Evolutionary conservation across 371 early-diverging fungal species (phyloP), one percentile per base, ranked within the genome.

Genomic region (Syncephalastrum sp.): DNA sequence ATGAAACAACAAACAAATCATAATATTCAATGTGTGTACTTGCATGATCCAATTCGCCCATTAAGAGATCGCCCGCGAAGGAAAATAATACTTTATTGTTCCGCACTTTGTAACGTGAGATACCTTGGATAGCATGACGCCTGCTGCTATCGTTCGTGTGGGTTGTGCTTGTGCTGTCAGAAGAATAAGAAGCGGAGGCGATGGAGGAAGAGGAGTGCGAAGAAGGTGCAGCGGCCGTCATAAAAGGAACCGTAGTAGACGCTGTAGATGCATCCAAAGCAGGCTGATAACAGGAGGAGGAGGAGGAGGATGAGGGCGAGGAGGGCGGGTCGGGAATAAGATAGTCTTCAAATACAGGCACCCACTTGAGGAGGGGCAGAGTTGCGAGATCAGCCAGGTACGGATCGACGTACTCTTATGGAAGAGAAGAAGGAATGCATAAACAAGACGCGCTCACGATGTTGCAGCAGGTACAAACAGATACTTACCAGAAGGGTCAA

Each of bases 261-360:
- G 38, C 10, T 0, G 10, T 33, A 12, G 6, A 8, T 2, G 38
- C 8, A 33, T 44, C 27, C 15, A 12, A 25, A 19, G 58, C 23
- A 14, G 43, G 42, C 10, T 58, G 53, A 7, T 13, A 33, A 12
- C 38, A 33, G 8, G 38, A 33, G 38, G 12, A 33, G 10, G 33
- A 33, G 33, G 38, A 33, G 10, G 15, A 19, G 19, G 58, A 38
- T 6, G 43, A 33, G 8, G 38, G 10, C 5, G 38, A 3, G 38
- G 38, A 33, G 38, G 12, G 29, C 15, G 57, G 49, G 12, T n/a
- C 15, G 3, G 57, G 7, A 0, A 47, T 38, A 10, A 54, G 47
- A 42, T 68, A 68, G n/a, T 67, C 57, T 23, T 51, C 50, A 43
- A 64, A 65, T 16, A 54, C 58, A 3, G 53, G 25, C 3, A 48